These are phyloP conservation scores for Macaranga tanarius DNA, from an alignment of 441 rosid genomes.

Conservation along the genomic window DNA sequence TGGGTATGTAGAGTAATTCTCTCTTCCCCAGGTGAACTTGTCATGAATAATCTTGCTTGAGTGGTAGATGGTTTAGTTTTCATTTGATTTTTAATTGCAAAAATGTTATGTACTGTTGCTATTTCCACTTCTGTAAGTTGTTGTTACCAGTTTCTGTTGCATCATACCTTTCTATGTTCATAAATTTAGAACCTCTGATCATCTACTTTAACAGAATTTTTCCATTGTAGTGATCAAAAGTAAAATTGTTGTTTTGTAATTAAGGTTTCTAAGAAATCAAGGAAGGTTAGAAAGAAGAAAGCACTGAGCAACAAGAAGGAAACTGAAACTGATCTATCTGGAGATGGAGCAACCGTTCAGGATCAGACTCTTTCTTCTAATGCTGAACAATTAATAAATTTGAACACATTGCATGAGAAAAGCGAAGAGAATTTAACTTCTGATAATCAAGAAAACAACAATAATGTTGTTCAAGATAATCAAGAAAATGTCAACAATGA, in stretches of 20 bases:
- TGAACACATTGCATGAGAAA: conserved; percentile 29
- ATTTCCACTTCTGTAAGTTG: conserved; percentile 3
- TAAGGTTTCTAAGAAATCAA: conserved; percentile 86
- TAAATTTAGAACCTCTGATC: background rate
- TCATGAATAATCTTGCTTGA: background rate
- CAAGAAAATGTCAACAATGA: conserved; percentile 28
- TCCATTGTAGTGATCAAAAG: conserved; percentile 10
- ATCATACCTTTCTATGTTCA: background rate
- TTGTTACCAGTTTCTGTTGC: background rate
- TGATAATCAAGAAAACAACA: conserved; percentile 33
- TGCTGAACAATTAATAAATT: conserved; percentile 34
- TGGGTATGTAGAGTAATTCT: background rate
- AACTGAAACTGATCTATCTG: conserved; percentile 41
- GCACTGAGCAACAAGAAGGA: conserved; percentile 37
- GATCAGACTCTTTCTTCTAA: conserved; percentile 35
- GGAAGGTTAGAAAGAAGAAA: conserved; percentile 68
- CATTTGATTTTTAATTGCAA: conserved; percentile 1
- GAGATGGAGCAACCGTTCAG: conserved; percentile 37
- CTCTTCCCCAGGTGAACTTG: background rate
- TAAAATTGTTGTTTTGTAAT: conserved; percentile 30
- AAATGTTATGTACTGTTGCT: background rate
- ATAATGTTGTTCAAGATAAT: conserved; percentile 26
- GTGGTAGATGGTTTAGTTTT: background rate
- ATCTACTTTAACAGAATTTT: background rate
- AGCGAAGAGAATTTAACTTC: conserved; percentile 33